phyloP scores from a whole-genome alignment of 768 basidiomycete genomes.

The Leccinum barrowsii region DNA sequence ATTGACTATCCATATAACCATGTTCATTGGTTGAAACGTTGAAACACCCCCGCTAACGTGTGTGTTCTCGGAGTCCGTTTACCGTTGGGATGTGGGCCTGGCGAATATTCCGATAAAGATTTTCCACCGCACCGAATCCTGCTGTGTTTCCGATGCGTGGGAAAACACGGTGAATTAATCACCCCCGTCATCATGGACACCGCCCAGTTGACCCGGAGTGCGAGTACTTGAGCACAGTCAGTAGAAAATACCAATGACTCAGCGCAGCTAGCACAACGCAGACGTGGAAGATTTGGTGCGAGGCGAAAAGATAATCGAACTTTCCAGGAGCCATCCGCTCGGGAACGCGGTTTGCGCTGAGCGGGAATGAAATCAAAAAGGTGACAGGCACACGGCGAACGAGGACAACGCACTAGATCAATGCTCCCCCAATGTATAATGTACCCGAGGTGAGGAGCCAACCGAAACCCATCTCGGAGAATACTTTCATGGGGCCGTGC shows the following conservation, averaged over 20 bases:
- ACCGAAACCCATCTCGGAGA: conserved; percentile 62
- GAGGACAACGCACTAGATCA: conserved; percentile 68
- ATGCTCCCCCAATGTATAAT: conserved; percentile 75
- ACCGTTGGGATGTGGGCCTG: conserved; percentile 20
- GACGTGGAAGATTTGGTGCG: conserved; percentile 89
- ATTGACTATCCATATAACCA: conserved; percentile 31
- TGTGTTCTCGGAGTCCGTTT: conserved; percentile 24
- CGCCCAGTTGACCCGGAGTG: conserved; percentile 33
- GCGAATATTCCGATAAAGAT: conserved; percentile 20
- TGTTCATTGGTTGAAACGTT: conserved; percentile 21
- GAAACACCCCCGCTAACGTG: conserved; percentile 28
- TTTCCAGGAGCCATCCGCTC: conserved; percentile 70
- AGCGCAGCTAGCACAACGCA: conserved; percentile 72
- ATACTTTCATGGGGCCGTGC: conserved; percentile 54
- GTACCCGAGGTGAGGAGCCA: conserved; percentile 70
- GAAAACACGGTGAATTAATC: conserved; percentile 25
- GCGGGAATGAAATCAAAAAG: conserved; percentile 33
- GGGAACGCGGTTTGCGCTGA: conserved; percentile 80
- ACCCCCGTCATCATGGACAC: conserved; percentile 16
- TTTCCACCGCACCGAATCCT: conserved; percentile 17
- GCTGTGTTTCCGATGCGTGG: conserved; percentile 18
- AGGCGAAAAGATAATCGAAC: conserved; percentile 77
- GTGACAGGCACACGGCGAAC: conserved; percentile 28
- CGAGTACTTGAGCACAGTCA: conserved; percentile 57
- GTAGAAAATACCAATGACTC: conserved; percentile 57